phyloP scores from a whole-genome alignment of 495 filamentous ascomycete genomes.

The Hyaloscypha variabilis region DNA sequence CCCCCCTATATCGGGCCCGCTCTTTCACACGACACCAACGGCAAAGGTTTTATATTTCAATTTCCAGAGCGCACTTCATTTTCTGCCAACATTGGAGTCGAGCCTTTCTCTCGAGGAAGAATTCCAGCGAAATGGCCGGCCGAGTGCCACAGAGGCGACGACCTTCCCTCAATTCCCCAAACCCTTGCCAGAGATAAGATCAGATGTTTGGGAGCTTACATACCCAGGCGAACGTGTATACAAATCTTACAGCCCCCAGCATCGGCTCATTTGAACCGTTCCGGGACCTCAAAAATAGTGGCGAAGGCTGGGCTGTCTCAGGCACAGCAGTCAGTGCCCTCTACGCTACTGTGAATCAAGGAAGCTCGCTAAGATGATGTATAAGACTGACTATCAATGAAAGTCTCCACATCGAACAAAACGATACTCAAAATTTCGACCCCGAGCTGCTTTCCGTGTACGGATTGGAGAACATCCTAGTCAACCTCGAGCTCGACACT shows the following conservation, averaged over 20 bases:
- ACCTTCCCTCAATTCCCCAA: neutral
- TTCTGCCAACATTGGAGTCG: no score
- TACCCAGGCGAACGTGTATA: neutral
- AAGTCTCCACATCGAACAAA: neutral
- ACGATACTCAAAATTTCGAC: no score
- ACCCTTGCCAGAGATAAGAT: neutral
- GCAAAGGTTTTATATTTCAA: neutral
- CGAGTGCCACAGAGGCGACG: neutral
- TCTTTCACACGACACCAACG: neutral
- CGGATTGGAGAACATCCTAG: neutral
- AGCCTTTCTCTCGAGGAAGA: no score
- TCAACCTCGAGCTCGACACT: neutral
- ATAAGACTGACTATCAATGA: neutral
- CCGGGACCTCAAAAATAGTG: neutral
- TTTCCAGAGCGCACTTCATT: no score
- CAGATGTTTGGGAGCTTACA: neutral
- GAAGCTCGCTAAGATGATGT: neutral
- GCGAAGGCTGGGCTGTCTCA: neutral
- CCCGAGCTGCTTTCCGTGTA: no score
- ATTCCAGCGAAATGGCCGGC: neutral
- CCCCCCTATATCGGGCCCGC: neutral
- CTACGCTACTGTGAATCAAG: neutral
- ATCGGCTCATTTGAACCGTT: no score
- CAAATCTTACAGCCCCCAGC: neutral
- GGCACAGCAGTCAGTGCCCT: neutral